phyloP scores from a whole-genome alignment of 169 alveolate species.

The Eimeria necatrix region DNA sequence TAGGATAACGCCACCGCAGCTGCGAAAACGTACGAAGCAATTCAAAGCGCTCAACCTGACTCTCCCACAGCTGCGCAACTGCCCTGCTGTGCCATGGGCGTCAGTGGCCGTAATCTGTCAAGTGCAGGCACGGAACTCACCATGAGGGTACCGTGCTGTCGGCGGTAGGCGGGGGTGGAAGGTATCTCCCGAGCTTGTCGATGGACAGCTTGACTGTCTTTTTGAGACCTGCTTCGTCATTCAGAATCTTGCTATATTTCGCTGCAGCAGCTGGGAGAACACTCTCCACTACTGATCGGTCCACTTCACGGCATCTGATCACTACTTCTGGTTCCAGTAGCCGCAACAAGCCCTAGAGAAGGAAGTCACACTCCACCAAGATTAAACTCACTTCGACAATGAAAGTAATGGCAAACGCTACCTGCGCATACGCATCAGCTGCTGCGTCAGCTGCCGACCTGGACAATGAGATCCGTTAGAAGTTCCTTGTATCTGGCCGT shows the following conservation, averaged over 20 bases:
- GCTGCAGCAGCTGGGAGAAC: constrained; percentile 86
- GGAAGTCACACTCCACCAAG: constrained; percentile 60
- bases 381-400: not conserved
- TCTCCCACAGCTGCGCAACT: not conserved
- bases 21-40: constrained; percentile 50
- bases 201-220: constrained; percentile 87
- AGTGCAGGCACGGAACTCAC: constrained; percentile 55
- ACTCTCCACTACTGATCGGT: constrained; percentile 89
- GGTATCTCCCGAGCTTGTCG: constrained; percentile 86
- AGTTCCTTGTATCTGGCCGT: constrained; percentile 87
- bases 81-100: not conserved
- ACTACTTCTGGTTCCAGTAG: constrained; percentile 91
- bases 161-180: constrained; percentile 89
- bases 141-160: constrained; percentile 86
- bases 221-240: constrained; percentile 86
- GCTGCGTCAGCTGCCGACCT: constrained; percentile 81
- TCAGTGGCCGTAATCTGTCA: too few relatives aligned
- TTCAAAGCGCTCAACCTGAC: not conserved
- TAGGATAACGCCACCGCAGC: constrained; percentile 88
- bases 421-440: not conserved
- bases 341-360: constrained; percentile 84
- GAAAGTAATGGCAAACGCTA: not conserved
- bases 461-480: constrained; percentile 88
- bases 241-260: constrained; percentile 86
- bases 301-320: constrained; percentile 92